Evolutionary conservation across 345 rosid species (phyloP), one percentile per base, ranked within the genome.

Genomic region (Angophora floribunda): DNA sequence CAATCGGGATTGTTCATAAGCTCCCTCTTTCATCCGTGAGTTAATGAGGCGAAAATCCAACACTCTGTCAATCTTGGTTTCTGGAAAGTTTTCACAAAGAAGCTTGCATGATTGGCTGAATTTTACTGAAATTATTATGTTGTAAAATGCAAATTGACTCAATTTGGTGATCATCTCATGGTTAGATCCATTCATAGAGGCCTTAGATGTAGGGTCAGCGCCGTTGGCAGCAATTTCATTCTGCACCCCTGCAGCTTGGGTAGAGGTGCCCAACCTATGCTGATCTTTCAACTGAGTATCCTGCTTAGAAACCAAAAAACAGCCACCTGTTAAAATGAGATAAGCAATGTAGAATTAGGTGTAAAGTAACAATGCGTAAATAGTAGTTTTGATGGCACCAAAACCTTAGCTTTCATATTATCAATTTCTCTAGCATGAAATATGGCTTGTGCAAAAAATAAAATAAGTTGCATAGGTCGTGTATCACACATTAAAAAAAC

Each of bases 21-120:
- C 91, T 91, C 99, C 99, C 49, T 93, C 94, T 89, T 93, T 95
- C 99, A 96, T 95, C 92, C 94, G 95, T 86, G 90, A 89, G 90
- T 96, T 90, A 93, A 98, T 91, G 86, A 90, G 86, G 89, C 86
- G 91, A 86, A 94, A 92, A 92, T 94, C 89, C 30, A 93, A 88
- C 87, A 98, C 52, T 52, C 90, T 91, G 87, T 94, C 97, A 85
- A 91, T 86, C 92, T 93, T 95, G 89, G 89, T 89, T 86, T 95
- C 99, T 92, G 94, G 92, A 91, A 97, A 92, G 92, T 95, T 94
- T 91, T 95, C 97, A 79, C 90, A 89, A 26, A 98, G 90, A 87
- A 97, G 93, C 92, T 95, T 95, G 90, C 95, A 97, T 36, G 97
- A 90, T 85, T 91, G 94, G 59, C 93, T 91, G 92, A 97, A 98